Conservation (phyloP, 2,329 filamentous ascomycete species). For the Talaromyces albobiverticillius region DNA sequence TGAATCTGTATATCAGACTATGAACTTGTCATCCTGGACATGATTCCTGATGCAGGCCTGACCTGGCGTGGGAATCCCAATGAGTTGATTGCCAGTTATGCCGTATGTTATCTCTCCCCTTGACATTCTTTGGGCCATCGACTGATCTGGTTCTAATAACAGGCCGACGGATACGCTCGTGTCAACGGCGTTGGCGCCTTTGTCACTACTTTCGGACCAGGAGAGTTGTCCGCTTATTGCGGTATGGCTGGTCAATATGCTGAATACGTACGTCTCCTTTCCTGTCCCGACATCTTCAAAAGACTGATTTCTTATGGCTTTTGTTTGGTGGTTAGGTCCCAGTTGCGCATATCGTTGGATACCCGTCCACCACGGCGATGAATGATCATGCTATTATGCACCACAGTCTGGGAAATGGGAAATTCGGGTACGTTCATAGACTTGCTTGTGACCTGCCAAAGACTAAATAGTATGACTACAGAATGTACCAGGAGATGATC, state of each 20-base stretch:
- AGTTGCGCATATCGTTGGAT: constrained; percentile 21
- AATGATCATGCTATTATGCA: constrained; percentile 23
- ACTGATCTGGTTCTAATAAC: too few species aligned
- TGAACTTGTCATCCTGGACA: constrained; percentile 18
- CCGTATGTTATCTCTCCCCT: constrained; percentile 10
- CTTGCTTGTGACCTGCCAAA: not conserved
- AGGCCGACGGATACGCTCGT: constrained; percentile 14
- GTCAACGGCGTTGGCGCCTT: constrained; percentile 21
- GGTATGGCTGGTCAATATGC: constrained; percentile 19
- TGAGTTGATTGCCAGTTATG: constrained; percentile 20
- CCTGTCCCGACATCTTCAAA: too few species aligned
- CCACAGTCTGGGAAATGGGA: constrained; percentile 25
- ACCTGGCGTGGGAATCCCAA: constrained; percentile 20
- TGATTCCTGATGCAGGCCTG: constrained; percentile 17
- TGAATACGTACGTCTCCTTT: constrained; percentile 15
- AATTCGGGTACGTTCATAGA: constrained; percentile 19
- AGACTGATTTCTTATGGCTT: not conserved
- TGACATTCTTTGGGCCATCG: not conserved
- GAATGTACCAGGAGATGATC: constrained; percentile 25
- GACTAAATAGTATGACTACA: not conserved
- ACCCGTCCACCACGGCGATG: constrained; percentile 21
- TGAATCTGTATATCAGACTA: constrained; percentile 5
- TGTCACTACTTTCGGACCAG: constrained; percentile 20
- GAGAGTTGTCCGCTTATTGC: constrained; percentile 19
- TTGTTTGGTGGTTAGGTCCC: constrained; percentile 11